These are phyloP conservation scores for Tanacetum coccineum DNA, from an alignment of 129 eudicot genomes.

Conservation along the genomic window DNA sequence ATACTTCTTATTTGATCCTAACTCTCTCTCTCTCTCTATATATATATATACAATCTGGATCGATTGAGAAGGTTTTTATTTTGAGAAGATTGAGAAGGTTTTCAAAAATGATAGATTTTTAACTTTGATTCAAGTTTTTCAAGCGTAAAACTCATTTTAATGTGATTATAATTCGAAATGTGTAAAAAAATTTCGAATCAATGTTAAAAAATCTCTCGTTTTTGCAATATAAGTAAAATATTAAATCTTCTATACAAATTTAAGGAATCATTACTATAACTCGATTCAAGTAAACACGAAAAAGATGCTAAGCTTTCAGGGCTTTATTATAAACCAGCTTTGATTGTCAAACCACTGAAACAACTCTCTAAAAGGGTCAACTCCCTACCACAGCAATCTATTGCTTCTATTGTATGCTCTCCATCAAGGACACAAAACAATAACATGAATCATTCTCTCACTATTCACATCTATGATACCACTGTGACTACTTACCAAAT, in stretches of 20 bases:
- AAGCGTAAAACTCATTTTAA: no score
- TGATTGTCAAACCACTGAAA: background rate
- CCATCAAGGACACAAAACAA: background rate
- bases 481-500: conserved; percentile 9
- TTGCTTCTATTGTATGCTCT: conserved; percentile 3
- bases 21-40: no score
- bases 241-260: background rate
- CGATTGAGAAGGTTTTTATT: no score
- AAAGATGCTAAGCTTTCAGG: background rate
- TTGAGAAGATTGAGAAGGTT: no score
- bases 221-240: background rate
- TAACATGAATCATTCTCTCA: background rate
- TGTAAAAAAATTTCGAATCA: no score
- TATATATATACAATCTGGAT: no score
- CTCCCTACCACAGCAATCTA: conserved; percentile 8
- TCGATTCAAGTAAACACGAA: background rate
- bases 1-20: no score
- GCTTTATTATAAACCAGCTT: background rate
- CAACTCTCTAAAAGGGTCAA: conserved; percentile 1
- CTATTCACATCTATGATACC: conserved; percentile 15
- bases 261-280: no score
- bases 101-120: no score
- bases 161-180: no score
- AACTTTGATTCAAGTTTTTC: no score
- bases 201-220: no score